Evolutionary conservation across 768 basidiomycete genomes (phyloP).

Genomic region (Leucocoprinus birnbaumii): DNA sequence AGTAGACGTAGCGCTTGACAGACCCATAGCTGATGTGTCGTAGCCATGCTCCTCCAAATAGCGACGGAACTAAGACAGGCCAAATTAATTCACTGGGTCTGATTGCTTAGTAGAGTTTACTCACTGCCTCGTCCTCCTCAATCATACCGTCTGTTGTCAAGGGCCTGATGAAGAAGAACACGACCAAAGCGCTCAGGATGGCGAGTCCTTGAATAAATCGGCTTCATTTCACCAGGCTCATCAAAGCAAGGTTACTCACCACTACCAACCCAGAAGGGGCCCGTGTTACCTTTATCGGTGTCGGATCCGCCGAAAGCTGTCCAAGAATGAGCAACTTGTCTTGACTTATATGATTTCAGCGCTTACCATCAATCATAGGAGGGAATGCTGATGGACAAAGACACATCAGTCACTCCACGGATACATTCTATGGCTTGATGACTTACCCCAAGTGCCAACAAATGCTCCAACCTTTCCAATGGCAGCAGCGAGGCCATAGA

Average conservation of each 20-base stretch:
- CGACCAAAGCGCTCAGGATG: conserved; percentile 70
- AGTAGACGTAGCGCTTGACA: conserved; percentile 23
- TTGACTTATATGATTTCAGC: not conserved
- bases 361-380: conserved; percentile 56
- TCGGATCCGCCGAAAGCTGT: conserved; percentile 59
- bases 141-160: conserved; percentile 77
- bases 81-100: not conserved
- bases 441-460: conserved; percentile 74
- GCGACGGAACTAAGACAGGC: conserved; percentile 59
- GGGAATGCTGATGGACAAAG: conserved; percentile 50
- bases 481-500: conserved; percentile 85
- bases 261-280: conserved; percentile 87
- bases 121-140: conserved; percentile 65
- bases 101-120: conserved; percentile 17
- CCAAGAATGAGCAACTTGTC: conserved; percentile 8
- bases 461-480: conserved; percentile 85
- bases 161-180: conserved; percentile 71
- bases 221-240: conserved; percentile 1
- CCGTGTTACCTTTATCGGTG: conserved; percentile 64
- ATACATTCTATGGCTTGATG: not conserved
- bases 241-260: conserved; percentile 30
- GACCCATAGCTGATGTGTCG: conserved; percentile 74
- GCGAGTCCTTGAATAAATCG: conserved; percentile 62
- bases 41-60: conserved; percentile 81
- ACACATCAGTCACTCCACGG: not conserved